Base-by-base conservation (phyloP, 2,329 filamentous ascomycete genomes). In the Domatiomyces catenatus region DNA sequence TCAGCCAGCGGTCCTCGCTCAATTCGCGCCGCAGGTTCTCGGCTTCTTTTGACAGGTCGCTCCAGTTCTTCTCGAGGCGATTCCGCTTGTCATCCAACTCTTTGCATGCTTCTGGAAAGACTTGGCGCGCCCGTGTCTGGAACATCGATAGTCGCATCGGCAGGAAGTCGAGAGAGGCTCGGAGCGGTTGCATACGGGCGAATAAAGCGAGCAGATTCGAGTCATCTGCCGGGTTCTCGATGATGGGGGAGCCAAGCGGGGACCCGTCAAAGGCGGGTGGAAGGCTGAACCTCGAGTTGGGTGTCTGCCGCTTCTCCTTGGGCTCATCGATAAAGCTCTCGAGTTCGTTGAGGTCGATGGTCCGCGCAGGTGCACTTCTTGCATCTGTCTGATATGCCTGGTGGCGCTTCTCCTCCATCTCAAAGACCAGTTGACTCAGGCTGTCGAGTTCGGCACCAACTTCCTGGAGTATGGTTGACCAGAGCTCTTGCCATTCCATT, bases 401-500 rank as follows among this genome's bases (percentile, higher is more conserved):
- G 66, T 96, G 90, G 46, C 92, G 77, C 57, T 88, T 84, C 69
- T 96, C 92, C 66, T 98, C 92, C 88, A 96, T 94, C 67, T 96
- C 89, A 61, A 96, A 96, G 26, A 96, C 86, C 46, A 94, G 71
- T 42, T 84, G 76, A 61, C 78, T 80, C 15, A 94, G 73, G 44
- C 83, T 81, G 56, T 92, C 85, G 62, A 88, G 82, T 68, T 98
- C 92, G 55, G 83, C 80, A 48, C 89, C 86, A 54, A 96, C 94
- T 64, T 96, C 90, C 44, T 89, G 90, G 2, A 98, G 73, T 2
- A 96, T 90, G 56, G 78, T 86, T 60, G 87, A 87, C 90, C 92
- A 96, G 36, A 98, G 74, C 68, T 96, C 89, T 66, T 95, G 89
- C 90, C 90, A 98, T 63, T 98, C 92, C 88, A 96, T 94, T 46